Evolutionary conservation across 202 grass and related monocot genomes (phyloP).

Genomic region (Schoenoplectus tabernaemontani): DNA sequence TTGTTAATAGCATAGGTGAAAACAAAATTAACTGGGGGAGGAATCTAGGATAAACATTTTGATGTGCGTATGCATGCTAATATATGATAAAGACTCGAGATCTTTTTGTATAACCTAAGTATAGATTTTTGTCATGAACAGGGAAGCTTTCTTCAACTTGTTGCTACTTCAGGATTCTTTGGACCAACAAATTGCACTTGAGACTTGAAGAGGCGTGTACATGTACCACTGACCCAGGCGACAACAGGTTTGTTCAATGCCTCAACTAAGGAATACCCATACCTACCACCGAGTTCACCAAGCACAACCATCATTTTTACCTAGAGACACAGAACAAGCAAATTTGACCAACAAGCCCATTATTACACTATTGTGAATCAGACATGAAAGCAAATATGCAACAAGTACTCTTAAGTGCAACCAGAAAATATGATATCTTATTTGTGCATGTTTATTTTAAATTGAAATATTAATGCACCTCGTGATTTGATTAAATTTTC

Average conservation of each 20-base stretch:
- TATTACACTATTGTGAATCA: not conserved
- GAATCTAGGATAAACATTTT: not conserved
- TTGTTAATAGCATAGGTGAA: not conserved
- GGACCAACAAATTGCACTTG: conserved; percentile 75
- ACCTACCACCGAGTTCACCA: conserved; percentile 85
- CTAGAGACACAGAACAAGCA: conserved; percentile 35
- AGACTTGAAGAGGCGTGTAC: conserved; percentile 84
- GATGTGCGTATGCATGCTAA: too few species aligned
- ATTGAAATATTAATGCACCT: not conserved
- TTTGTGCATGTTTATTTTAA: not conserved
- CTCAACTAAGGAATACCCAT: conserved; percentile 92
- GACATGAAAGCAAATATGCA: not conserved
- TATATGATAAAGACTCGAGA: too few species aligned
- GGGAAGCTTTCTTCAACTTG: not conserved
- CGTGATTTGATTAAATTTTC: not conserved
- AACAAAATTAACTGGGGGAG: not conserved
- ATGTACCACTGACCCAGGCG: conserved; percentile 98
- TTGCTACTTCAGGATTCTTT: not conserved
- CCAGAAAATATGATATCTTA: not conserved
- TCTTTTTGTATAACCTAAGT: too few species aligned
- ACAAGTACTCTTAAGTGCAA: not conserved
- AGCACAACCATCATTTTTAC: conserved; percentile 99
- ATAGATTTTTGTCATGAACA: too few species aligned
- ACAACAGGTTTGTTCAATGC: conserved; percentile 98
- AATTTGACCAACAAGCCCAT: not conserved